Base-by-base conservation (phyloP, 805 yeast genomes). In the Blastobotrys attinorum region DNA sequence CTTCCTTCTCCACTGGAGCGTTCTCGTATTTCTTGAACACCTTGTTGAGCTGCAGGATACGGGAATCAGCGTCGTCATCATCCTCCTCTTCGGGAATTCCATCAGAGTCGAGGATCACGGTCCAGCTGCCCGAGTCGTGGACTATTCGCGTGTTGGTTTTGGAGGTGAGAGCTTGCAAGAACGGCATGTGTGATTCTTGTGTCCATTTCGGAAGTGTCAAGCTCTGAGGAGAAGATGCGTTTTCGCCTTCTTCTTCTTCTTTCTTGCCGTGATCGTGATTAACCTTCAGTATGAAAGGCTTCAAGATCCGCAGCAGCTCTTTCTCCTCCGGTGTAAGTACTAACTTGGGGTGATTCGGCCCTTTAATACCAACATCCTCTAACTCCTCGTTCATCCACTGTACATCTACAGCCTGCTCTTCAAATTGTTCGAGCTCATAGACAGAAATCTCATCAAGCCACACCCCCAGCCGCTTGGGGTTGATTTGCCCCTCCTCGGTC, bases 361-460 rank as follows among this genome's bases (percentile, higher is more conserved):
- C 50, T 23, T 39, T 45, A 3, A 49, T 40, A 8, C 58, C 43
- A 10, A 63, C 43, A 5, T 46, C 33, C 6, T 84, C 94, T 48
- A 90, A 72, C 57, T 84, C 84, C 56, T 81, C 75, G 63, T 87
- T 87, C 64, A 87, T 86, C 96, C 96, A 89, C 49, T 83, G 92
- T 27, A 85, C 78, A 61, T 89, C 96, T 44, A 86, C 75, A 7
- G 64, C 69, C 49, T 83, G 85, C 50, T 74, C 79, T 63, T 92
- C 97, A 57, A 90, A 92, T 59, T 83, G 81, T 61, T 82, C 84
- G 50, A 79, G 67, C 62, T 92, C 98, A 57, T 89, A 88, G 49
- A 76, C 74, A 3, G 92, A 77, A 42, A 92, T 66, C 52, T 76
- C 75, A 31, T 80, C 77, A 39, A 92, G 69, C 90, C 96, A 87